Base-by-base conservation (phyloP, 1,284 basidiomycete species). In the Agaricales sp. region DNA sequence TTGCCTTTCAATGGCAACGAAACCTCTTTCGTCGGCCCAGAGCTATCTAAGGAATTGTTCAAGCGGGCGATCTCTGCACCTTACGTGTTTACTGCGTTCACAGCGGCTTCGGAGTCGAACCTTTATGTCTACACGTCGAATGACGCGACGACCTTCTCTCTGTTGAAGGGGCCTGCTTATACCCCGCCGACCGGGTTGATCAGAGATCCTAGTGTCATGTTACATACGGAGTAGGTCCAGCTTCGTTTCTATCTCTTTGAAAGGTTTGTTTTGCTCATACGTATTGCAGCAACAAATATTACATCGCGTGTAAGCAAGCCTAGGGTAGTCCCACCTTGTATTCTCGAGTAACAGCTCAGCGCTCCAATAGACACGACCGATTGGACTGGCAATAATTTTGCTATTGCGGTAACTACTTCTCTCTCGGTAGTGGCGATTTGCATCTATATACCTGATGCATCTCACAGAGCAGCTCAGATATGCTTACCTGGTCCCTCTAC, bases 1-100 rank as follows among this genome's bases (percentile, higher is more conserved):
- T n/a, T 35, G 30, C 30, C 30, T 35, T 35, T n/a, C 30, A 8
- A 8, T 11, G 30, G 30, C 30, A 35, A 35, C n/a, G 30, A 8
- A 8, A 35, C 30, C 30, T 35, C 30, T 35, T n/a, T 35, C 30
- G 30, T 35, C 30, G 30, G 30, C 8, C 30, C 30, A 35, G 30
- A 35, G 30, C 30, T 35, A 8, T 35, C 30, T n/a, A 35, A 35
- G 8, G 30, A 35, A 35, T n/a, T 35, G 30, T 35, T 35, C 30
- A 8, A 43, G 20, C 59, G 63, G 13, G 63, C 60, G n/a, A 58
- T 65, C n/a, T 52, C 59, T 2, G 54, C 61, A n/a, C 60, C 59
- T 37, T 64, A 64, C 48, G 60, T 66, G 3, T 64, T 66, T 53
- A 64, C 64, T 0, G 63, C 61, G 2, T 66, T 66, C 53, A 65